These are phyloP conservation scores for Articulospora tetracladia DNA, from an alignment of 495 filamentous ascomycete species.

Conservation along the genomic window DNA sequence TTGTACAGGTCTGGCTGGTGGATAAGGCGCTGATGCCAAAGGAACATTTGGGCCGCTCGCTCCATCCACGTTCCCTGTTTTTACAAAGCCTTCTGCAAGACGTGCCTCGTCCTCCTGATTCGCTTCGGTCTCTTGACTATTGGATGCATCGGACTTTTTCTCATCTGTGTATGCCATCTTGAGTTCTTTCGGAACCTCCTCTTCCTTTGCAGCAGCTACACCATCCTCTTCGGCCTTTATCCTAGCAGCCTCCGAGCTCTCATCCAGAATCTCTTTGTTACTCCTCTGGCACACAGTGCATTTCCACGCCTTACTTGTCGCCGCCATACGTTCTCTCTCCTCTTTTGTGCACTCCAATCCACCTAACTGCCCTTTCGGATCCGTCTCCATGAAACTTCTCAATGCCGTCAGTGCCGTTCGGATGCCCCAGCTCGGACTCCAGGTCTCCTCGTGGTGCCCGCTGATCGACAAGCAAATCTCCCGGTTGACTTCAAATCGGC, in stretches of 20 bases:
- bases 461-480: slow-evolving; percentile 94
- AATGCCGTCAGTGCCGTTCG: slow-evolving; percentile 67
- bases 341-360: slow-evolving; percentile 70
- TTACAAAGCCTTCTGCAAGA: slow-evolving; percentile 47
- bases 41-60: slow-evolving; percentile 7
- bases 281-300: slow-evolving; percentile 62
- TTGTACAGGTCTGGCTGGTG: slow-evolving; percentile 28
- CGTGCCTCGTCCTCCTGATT: slow-evolving; percentile 30
- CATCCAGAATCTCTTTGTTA: slow-evolving; percentile 69
- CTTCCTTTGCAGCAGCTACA: slow-evolving; percentile 22
- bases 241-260: slow-evolving; percentile 55
- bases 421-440: slow-evolving; percentile 97
- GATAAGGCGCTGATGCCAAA: slow-evolving; percentile 23
- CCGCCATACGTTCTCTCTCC: slow-evolving; percentile 62
- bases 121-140: background rate
- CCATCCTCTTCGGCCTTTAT: slow-evolving; percentile 41
- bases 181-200: slow-evolving; percentile 54
- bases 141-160: slow-evolving; percentile 25
- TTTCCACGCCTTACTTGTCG: slow-evolving; percentile 53
- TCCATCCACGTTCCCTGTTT: slow-evolving; percentile 30
- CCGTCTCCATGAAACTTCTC: slow-evolving; percentile 71
- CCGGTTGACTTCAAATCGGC: slow-evolving; percentile 93
- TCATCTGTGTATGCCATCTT: slow-evolving; percentile 56
- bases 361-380: slow-evolving; percentile 76
- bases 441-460: slow-evolving; percentile 95